Percentiles rank a stretch among this genome's conserved stretches.
Evolutionary conservation across 2,329 filamentous ascomycete genomes (phyloP).

Genomic region (Coniella vitis): DNA sequence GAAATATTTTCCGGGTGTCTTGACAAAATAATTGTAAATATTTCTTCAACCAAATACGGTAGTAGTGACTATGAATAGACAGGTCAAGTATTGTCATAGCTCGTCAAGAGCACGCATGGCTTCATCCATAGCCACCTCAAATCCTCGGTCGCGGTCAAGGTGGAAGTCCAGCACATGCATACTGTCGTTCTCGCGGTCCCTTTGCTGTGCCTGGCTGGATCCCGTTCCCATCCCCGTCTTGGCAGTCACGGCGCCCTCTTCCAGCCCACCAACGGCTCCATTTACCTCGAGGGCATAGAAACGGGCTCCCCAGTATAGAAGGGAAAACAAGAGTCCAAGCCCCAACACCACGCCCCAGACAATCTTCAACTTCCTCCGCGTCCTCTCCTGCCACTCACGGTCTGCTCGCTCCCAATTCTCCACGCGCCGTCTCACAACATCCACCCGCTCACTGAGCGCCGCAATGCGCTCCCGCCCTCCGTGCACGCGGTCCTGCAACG

Average conservation of each 20-base stretch:
- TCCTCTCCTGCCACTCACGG: constrained; percentile 60
- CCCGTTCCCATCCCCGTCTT: constrained; percentile 7
- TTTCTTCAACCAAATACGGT: not conserved
- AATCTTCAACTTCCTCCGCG: constrained; percentile 53
- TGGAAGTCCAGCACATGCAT: constrained; percentile 20
- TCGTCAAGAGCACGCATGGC: constrained; percentile 27
- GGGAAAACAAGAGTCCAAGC: constrained; percentile 39
- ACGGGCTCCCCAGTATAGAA: constrained; percentile 30
- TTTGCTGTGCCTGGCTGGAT: not conserved
- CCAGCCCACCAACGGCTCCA: constrained; percentile 10
- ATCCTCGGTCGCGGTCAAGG: constrained; percentile 18
- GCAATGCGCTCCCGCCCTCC: constrained; percentile 53
- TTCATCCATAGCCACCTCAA: constrained; percentile 18
- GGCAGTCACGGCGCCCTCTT: constrained; percentile 7
- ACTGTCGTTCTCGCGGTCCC: constrained; percentile 21
- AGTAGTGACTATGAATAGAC: not conserved
- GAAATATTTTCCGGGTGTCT: too few species aligned
- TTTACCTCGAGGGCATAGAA: constrained; percentile 7
- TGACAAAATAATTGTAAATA: not conserved
- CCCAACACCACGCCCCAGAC: constrained; percentile 55
- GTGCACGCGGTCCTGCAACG: constrained; percentile 55
- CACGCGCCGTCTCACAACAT: constrained; percentile 55
- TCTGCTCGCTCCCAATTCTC: constrained; percentile 63
- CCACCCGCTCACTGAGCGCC: constrained; percentile 55
- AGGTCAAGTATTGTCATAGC: constrained; percentile 18